phyloP scores from a whole-genome alignment of 2,329 filamentous ascomycete genomes.

The Sordariomycetes sp. region DNA sequence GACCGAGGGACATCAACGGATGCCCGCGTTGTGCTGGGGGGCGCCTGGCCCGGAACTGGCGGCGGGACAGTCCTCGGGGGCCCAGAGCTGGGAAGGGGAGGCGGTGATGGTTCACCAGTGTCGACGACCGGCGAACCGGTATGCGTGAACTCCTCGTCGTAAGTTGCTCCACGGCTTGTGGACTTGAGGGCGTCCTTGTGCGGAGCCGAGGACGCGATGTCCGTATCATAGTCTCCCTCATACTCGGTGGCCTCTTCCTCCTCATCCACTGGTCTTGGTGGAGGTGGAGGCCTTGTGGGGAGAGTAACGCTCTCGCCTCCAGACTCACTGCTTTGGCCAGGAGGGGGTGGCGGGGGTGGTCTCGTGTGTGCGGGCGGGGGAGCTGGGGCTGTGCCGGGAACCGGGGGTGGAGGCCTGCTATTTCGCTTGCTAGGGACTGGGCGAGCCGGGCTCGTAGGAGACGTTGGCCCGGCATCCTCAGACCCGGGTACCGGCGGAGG shows the following conservation, averaged over 20 bases:
- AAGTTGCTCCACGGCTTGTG: slow-evolving; percentile 65
- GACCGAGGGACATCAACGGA: slow-evolving; percentile 51
- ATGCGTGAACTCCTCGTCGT: slow-evolving; percentile 50
- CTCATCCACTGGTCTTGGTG: slow-evolving; percentile 37
- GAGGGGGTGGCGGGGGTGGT: slow-evolving; percentile 58
- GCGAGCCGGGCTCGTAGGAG: slow-evolving; percentile 19
- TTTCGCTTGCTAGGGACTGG: slow-evolving; percentile 36
- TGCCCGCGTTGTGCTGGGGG: slow-evolving; percentile 26
- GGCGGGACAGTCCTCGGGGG: slow-evolving; percentile 52
- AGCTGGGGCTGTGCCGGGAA: slow-evolving; percentile 43
- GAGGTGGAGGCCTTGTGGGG: slow-evolving; percentile 28
- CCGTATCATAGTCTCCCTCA: slow-evolving; percentile 95
- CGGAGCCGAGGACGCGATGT: slow-evolving; percentile 86
- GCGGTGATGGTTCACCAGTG: slow-evolving; percentile 33
- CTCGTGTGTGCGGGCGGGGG: slow-evolving; percentile 40
- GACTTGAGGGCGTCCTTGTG: slow-evolving; percentile 88
- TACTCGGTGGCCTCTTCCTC: slow-evolving; percentile 84
- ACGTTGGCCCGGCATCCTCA: slow-evolving; percentile 30
- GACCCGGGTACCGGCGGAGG: slow-evolving; percentile 23
- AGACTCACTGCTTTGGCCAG: slow-evolving; percentile 31
- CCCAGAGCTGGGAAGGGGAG: slow-evolving; percentile 40
- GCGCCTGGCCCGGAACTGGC: slow-evolving; percentile 49
- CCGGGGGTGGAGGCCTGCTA: slow-evolving; percentile 48
- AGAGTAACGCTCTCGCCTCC: slow-evolving; percentile 40
- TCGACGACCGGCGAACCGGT: slow-evolving; percentile 43